A percentile compares a stretch with the other conserved stretches of the same genome.
These are phyloP conservation scores for Pascua sp. DNA, from an alignment of 1,284 basidiomycete genomes.

Conservation along the genomic window DNA sequence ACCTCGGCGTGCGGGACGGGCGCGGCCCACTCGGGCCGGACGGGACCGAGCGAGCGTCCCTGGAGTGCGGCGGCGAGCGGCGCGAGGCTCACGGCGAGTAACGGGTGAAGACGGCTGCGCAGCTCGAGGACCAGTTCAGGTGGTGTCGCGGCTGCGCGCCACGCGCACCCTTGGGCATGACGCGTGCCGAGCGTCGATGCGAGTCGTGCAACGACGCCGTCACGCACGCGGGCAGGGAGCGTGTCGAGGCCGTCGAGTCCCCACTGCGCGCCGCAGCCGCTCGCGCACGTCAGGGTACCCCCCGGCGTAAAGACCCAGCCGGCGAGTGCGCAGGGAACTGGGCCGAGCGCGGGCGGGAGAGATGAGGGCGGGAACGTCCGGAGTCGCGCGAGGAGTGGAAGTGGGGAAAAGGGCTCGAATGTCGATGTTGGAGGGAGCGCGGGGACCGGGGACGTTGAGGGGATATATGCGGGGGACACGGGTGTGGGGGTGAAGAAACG, in stretches of 20 bases:
- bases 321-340: constrained; percentile 18
- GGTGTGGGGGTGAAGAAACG: constrained; percentile 7
- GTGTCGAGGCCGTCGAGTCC: constrained; percentile 11
- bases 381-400: constrained; percentile 33
- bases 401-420: constrained; percentile 36
- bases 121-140: constrained; percentile 17
- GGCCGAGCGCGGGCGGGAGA: constrained; percentile 19
- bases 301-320: constrained; percentile 30
- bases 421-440: constrained; percentile 12
- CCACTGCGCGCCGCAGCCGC: constrained; percentile 11
- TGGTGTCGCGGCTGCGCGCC: constrained; percentile 18
- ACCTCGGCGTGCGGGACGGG: constrained; percentile 3
- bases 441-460: constrained; percentile 28
- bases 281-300: constrained; percentile 24
- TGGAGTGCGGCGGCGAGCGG: constrained; percentile 24
- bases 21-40: constrained; percentile 1
- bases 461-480: constrained; percentile 6
- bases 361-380: constrained; percentile 27
- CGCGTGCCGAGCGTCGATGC: constrained; percentile 11
- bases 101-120: constrained; percentile 25
- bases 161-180: constrained; percentile 30
- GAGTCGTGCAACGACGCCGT: constrained; percentile 28
- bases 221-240: constrained; percentile 2
- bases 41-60: constrained; percentile 15
- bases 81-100: constrained; percentile 20